Base-by-base conservation (phyloP, 2,329 filamentous ascomycete genomes). In the Fusarium algeriense region DNA sequence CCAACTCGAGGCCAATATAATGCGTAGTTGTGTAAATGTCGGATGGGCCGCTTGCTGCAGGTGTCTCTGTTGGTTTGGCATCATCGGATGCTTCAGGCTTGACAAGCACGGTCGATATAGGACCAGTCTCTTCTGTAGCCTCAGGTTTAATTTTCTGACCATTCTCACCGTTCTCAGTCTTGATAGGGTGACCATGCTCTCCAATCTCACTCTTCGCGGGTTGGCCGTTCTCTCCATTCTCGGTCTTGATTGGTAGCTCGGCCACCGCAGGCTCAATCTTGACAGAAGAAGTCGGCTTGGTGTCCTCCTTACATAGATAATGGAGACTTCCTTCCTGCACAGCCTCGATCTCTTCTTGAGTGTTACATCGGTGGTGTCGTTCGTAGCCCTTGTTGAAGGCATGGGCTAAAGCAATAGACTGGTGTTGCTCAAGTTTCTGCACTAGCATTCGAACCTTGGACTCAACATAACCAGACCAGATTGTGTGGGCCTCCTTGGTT, bases 331-430 rank as follows among this genome's bases (percentile, higher is more conserved):
- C 88, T 35, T 87, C 83, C 63, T 87, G 84, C 17, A 89, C 87
- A 63, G 87, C 84, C 40, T 85, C 84, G 28, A 86, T 81, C 69
- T 89, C 83, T 38, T 81, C 75, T 44, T 81, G 88, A 81, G 81
- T 81, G 44, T 83, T 91, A 87, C 84, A 95, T 48, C 86, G 85
- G 81, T 98, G 95, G 6, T 90, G 86, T 67, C 96, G 90, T 74
- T 97, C 93, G 78, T 97, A 97, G 6, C 93, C 93, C 80, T 98
- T 97, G 76, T 94, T 95, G 85, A 95, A 99, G 0, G 95, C 93
- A 74, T 96, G 94, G 2, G 96, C 95, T 28, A 97, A 85, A 38
- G 91, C 90, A 72, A 98, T 94, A 19, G 91, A 92, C 45, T 88
- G 85, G 74, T 96, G 93, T 60, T 91, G 88, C 78, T 98, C 96